A percentile compares a stretch with the other conserved stretches of the same genome.
These are phyloP conservation scores for Lactarius pseudohatsudake DNA, from an alignment of 768 basidiomycete genomes.

Conservation along the genomic window DNA sequence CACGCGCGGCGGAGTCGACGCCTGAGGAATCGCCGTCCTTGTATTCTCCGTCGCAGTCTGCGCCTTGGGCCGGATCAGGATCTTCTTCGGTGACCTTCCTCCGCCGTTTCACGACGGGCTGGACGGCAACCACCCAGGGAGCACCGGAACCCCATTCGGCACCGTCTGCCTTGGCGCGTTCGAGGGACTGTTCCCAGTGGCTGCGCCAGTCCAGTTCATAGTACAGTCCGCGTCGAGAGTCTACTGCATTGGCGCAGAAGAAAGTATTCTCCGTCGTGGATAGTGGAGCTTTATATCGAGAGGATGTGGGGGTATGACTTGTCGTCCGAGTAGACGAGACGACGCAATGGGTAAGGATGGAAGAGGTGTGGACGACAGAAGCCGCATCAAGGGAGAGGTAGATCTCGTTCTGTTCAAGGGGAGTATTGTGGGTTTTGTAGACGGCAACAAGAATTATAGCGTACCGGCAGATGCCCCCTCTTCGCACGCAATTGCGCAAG, in stretches of 20 bases:
- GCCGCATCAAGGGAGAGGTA: slow-evolving; percentile 49
- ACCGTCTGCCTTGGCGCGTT: neutral
- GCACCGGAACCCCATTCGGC: slow-evolving; percentile 11
- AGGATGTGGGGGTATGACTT: slow-evolving; percentile 2
- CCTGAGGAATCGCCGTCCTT: slow-evolving; percentile 38
- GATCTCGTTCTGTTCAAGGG: slow-evolving; percentile 65
- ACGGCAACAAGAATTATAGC: slow-evolving; percentile 24
- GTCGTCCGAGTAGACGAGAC: slow-evolving; percentile 30
- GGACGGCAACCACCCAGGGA: slow-evolving; percentile 28
- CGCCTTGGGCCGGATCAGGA: slow-evolving; percentile 1
- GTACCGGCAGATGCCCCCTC: slow-evolving; percentile 59
- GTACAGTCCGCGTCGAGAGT: slow-evolving; percentile 23
- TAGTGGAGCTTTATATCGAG: slow-evolving; percentile 20
- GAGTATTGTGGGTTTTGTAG: slow-evolving; percentile 4
- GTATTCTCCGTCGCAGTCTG: slow-evolving; percentile 26
- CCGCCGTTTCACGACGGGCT: slow-evolving; percentile 18
- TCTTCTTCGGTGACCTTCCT: slow-evolving; percentile 24
- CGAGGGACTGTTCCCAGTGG: slow-evolving; percentile 15
- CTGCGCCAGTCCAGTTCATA: slow-evolving; percentile 19
- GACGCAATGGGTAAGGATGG: slow-evolving; percentile 26
- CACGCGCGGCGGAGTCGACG: slow-evolving; percentile 36
- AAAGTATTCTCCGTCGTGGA: neutral
- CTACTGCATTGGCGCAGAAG: slow-evolving; percentile 20
- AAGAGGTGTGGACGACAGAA: slow-evolving; percentile 21
- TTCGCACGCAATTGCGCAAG: slow-evolving; percentile 59